phyloP scores from a whole-genome alignment of 805 yeast genomes.

The Myxozyma nipponensis region DNA sequence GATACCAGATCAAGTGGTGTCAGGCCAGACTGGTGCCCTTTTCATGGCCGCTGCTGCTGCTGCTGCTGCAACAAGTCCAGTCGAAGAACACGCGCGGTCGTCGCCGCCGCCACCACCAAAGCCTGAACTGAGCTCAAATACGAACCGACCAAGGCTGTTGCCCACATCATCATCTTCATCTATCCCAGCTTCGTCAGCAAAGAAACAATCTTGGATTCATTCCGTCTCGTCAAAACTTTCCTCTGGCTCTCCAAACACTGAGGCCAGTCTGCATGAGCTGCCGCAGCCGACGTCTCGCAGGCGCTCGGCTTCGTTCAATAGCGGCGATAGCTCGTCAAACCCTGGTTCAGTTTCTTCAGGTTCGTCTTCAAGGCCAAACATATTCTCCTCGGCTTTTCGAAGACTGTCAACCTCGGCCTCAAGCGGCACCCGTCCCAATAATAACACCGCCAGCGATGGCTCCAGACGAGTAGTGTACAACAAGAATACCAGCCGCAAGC shows the following conservation, averaged over 20 bases:
- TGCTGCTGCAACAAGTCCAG: too few relatives aligned
- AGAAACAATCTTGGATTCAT: too few relatives aligned
- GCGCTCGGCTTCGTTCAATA: background rate
- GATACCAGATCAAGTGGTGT: too few relatives aligned
- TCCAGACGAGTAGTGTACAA: slow-evolving; percentile 22
- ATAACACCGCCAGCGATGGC: background rate
- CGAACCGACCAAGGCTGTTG: too few relatives aligned
- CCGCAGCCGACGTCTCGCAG: background rate
- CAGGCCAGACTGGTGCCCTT: too few relatives aligned
- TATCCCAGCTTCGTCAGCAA: too few relatives aligned
- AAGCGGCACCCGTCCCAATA: background rate
- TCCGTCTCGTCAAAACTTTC: too few relatives aligned
- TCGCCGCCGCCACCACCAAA: too few relatives aligned
- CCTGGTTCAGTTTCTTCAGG: background rate
- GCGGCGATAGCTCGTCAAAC: background rate
- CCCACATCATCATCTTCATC: too few relatives aligned
- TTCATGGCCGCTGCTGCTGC: too few relatives aligned
- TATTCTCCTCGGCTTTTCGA: slow-evolving; percentile 9
- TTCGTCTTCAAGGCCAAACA: background rate
- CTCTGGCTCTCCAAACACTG: background rate
- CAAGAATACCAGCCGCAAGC: slow-evolving; percentile 15
- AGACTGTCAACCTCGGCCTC: slow-evolving; percentile 15
- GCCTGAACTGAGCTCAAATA: too few relatives aligned
- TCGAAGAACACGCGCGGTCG: too few relatives aligned
- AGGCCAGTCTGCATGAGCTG: background rate